Percentiles rank a stretch among this genome's conserved stretches.
These are phyloP conservation scores for Tolypocladium amazonense DNA, from an alignment of 2,329 filamentous ascomycete species.

Conservation along the genomic window DNA sequence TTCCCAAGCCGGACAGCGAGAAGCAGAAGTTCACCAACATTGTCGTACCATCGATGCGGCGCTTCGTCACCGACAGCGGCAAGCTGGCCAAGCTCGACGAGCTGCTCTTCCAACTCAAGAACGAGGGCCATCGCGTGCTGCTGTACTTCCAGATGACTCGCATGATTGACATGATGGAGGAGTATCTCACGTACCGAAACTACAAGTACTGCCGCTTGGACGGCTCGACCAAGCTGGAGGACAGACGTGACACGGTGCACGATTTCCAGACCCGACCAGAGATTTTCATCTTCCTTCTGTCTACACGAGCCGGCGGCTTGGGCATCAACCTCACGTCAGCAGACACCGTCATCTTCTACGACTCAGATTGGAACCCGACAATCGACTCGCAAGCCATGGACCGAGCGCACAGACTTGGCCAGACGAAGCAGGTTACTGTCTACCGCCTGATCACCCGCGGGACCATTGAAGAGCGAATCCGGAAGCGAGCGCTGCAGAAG, in stretches of 20 bases:
- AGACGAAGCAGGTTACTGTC: constrained; percentile 91
- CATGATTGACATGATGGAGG: constrained; percentile 99
- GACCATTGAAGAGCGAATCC: constrained; percentile 96
- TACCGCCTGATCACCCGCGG: constrained; percentile 95
- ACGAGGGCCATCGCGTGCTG: constrained; percentile 82
- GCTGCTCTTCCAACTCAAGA: constrained; percentile 81
- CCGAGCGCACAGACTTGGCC: constrained; percentile 91
- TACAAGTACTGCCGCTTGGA: constrained; percentile 98
- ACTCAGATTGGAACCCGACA: constrained; percentile 98
- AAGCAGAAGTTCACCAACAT: constrained; percentile 86
- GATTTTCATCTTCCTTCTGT: constrained; percentile 94
- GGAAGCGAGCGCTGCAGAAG: constrained; percentile 93
- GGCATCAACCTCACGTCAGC: constrained; percentile 96
- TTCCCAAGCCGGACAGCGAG: constrained; percentile 70
- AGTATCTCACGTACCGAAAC: constrained; percentile 96
- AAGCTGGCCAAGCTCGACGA: constrained; percentile 89
- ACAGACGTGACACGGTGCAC: constrained; percentile 88
- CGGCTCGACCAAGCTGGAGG: constrained; percentile 93
- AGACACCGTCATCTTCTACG: constrained; percentile 99
- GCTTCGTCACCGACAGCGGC: constrained; percentile 94
- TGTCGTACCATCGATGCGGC: constrained; percentile 87
- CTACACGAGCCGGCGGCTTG: constrained; percentile 90
- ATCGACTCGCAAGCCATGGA: constrained; percentile 99
- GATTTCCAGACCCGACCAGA: constrained; percentile 93
- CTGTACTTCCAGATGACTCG: constrained; percentile 99